Evolutionary conservation across 2,329 filamentous ascomycete genomes (phyloP).

Genomic region (Pseudogymnoascus sp.): DNA sequence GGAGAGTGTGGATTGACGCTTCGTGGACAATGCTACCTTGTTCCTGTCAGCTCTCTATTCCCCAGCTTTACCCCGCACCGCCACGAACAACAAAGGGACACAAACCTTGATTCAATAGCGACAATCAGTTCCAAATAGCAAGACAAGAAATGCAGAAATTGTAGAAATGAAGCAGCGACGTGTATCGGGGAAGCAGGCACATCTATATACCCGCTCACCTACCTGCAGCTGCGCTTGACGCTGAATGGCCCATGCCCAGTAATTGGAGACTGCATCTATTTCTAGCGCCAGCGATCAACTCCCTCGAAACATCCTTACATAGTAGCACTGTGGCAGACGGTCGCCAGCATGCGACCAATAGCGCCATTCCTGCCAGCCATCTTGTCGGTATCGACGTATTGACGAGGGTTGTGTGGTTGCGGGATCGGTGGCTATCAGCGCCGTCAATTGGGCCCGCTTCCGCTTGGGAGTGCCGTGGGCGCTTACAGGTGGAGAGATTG

Average conservation of each 20-base stretch:
- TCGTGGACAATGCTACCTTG: neutral
- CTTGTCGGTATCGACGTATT: neutral
- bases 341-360: conserved; percentile 4
- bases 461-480: neutral
- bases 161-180: neutral
- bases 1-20: neutral
- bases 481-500: conserved; percentile 4
- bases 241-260: neutral
- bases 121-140: neutral
- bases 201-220: conserved; percentile 7
- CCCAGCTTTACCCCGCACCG: neutral
- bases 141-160: neutral
- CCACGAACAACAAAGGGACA: neutral
- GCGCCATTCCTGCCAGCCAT: conserved; percentile 4
- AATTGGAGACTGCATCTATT: neutral
- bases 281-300: conserved; percentile 7
- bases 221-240: neutral
- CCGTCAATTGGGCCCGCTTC: conserved; percentile 6
- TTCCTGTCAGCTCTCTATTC: neutral
- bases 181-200: neutral
- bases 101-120: neutral
- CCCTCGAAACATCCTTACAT: conserved; percentile 6
- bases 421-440: neutral
- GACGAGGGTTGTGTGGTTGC: neutral
- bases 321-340: neutral